These are phyloP conservation scores for Aspergillus floridensis DNA, from an alignment of 2,329 filamentous ascomycete genomes.

Conservation along the genomic window DNA sequence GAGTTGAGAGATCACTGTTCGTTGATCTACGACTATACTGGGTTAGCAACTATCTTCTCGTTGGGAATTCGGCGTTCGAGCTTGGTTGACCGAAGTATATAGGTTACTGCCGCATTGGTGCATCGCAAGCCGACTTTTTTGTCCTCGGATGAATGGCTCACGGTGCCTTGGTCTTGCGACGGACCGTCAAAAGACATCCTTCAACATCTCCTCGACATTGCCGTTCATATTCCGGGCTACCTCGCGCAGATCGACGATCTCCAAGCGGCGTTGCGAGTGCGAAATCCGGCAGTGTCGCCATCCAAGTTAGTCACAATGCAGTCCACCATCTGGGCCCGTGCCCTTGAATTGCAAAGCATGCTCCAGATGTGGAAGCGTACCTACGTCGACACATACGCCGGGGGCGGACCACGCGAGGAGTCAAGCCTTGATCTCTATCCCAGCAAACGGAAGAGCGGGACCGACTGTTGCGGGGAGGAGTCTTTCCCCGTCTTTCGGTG, in stretches of 20 bases:
- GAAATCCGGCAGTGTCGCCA: neutral
- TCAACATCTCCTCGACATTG: conserved; percentile 24
- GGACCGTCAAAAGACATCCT: conserved; percentile 24
- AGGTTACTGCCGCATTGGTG: conserved; percentile 26
- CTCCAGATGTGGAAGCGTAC: conserved; percentile 22
- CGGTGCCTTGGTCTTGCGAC: conserved; percentile 23
- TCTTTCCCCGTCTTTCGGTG: conserved; percentile 23
- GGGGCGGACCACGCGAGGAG: conserved; percentile 18
- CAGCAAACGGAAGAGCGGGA: neutral
- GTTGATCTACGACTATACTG: conserved; percentile 30
- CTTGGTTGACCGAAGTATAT: neutral
- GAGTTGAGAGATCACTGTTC: conserved; percentile 26
- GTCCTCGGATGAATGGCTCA: conserved; percentile 25
- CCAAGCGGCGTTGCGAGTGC: conserved; percentile 10
- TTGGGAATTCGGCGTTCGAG: neutral
- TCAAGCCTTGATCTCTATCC: neutral
- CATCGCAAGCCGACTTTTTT: conserved; percentile 25
- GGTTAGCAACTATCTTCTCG: conserved; percentile 13
- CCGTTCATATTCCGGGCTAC: conserved; percentile 26
- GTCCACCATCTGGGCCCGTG: conserved; percentile 19
- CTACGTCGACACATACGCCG: conserved; percentile 17
- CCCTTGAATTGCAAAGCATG: conserved; percentile 18
- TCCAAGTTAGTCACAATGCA: conserved; percentile 17
- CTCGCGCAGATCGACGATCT: conserved; percentile 23
- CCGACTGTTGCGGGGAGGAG: conserved; percentile 3